A percentile compares a stretch with the other conserved stretches of the same genome.
These are phyloP conservation scores for Aciculoconidium aculeatum DNA, from an alignment of 805 yeast species.

Conservation along the genomic window DNA sequence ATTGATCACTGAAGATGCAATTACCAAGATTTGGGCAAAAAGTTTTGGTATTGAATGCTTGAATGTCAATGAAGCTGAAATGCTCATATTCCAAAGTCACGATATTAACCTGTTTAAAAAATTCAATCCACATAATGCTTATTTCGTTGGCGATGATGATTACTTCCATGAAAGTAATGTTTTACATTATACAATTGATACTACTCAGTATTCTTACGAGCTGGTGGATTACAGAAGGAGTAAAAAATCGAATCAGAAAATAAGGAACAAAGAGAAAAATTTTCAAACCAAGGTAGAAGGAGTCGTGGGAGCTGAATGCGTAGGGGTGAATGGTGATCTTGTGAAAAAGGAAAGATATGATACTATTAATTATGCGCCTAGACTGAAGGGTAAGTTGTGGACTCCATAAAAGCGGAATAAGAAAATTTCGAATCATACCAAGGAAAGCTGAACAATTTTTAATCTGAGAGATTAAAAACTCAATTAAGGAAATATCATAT, in stretches of 20 bases:
- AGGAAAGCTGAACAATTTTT: too few relatives aligned
- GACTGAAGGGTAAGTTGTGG: constrained; percentile 61
- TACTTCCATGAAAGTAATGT: constrained; percentile 17
- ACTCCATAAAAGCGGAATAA: constrained; percentile 39
- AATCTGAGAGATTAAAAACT: too few relatives aligned
- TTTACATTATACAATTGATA: constrained; percentile 29
- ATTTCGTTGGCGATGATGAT: constrained; percentile 18
- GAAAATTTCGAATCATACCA: too few relatives aligned
- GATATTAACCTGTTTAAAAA: constrained; percentile 25
- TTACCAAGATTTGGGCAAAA: constrained; percentile 47
- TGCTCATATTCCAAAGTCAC: constrained; percentile 29
- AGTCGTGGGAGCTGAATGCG: constrained; percentile 7
- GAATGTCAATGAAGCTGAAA: constrained; percentile 47
- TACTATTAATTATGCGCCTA: constrained; percentile 50
- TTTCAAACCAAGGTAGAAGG: constrained; percentile 8
- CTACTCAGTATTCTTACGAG: constrained; percentile 23
- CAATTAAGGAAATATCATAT: too few relatives aligned
- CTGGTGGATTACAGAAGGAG: constrained; percentile 1
- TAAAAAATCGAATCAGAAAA: constrained; percentile 5
- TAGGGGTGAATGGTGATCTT: constrained; percentile 19
- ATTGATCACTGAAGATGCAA: constrained; percentile 56
- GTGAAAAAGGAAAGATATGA: constrained; percentile 40
- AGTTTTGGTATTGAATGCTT: constrained; percentile 50
- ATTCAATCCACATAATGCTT: constrained; percentile 24
- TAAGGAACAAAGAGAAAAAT: constrained; percentile 3